Percentiles rank a stretch among this genome's conserved stretches.
Evolutionary conservation across 2,329 filamentous ascomycete genomes (phyloP).

Genomic region (Scedosporium boydii): DNA sequence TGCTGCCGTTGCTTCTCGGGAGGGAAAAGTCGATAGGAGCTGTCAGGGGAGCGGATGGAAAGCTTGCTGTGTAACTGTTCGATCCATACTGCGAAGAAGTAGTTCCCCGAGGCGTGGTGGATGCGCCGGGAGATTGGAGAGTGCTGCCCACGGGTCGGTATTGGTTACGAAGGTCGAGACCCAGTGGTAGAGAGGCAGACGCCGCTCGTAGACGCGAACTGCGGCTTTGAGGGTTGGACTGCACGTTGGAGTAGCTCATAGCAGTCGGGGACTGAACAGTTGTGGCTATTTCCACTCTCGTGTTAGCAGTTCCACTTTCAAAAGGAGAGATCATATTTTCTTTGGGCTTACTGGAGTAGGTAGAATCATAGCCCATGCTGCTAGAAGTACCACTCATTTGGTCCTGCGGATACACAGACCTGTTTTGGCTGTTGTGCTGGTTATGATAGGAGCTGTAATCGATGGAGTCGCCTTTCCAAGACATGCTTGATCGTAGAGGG

Average conservation of each 20-base stretch:
- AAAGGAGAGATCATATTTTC: no score
- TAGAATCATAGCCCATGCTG: conserved; percentile 38
- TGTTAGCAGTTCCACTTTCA: not conserved
- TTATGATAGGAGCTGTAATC: conserved; percentile 45
- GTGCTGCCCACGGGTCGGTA: conserved; percentile 27
- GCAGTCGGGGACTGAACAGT: conserved; percentile 39
- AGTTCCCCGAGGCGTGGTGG: conserved; percentile 20
- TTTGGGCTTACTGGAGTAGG: conserved; percentile 39
- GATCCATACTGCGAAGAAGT: conserved; percentile 24
- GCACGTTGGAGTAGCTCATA: conserved; percentile 35
- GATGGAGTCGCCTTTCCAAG: conserved; percentile 52
- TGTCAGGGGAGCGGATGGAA: conserved; percentile 43
- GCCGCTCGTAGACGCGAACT: conserved; percentile 38
- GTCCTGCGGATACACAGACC: conserved; percentile 40
- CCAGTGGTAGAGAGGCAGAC: conserved; percentile 34
- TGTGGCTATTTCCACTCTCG: conserved; percentile 23
- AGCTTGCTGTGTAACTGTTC: conserved; percentile 37
- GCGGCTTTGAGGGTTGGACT: conserved; percentile 26
- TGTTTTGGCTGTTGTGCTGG: conserved; percentile 34
- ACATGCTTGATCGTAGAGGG: conserved; percentile 49
- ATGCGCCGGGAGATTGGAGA: conserved; percentile 19
- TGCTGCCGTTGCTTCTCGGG: conserved; percentile 30
- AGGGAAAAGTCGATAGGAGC: conserved; percentile 44
- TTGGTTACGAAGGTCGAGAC: conserved; percentile 34
- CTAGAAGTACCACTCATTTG: conserved; percentile 31